Evolutionary conservation across 2,329 filamentous ascomycete genomes (phyloP).

Genomic region (Bipolaris zeicola): DNA sequence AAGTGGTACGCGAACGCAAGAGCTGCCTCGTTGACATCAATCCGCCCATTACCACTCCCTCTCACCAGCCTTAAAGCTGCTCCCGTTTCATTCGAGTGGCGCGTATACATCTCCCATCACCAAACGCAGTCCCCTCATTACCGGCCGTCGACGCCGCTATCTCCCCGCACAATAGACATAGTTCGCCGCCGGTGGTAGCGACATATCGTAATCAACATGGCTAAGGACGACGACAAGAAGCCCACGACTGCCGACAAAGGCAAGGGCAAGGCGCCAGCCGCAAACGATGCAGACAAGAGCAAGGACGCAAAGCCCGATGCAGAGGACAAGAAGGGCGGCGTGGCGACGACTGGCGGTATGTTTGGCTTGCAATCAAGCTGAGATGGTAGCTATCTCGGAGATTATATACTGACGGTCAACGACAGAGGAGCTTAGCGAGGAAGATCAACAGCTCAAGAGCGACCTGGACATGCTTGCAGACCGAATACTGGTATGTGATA

Average conservation of each 20-base stretch:
- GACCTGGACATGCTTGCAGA: slow-evolving; percentile 99
- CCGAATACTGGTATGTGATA: slow-evolving; percentile 73
- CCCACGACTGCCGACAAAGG: slow-evolving; percentile 87
- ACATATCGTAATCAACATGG: slow-evolving; percentile 66
- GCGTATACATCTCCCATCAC: slow-evolving; percentile 4
- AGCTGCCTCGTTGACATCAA: slow-evolving; percentile 42
- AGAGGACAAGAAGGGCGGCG: slow-evolving; percentile 79
- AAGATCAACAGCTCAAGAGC: slow-evolving; percentile 97
- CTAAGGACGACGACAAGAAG: slow-evolving; percentile 87
- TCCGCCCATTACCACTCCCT: slow-evolving; percentile 26
- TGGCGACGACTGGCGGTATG: slow-evolving; percentile 62
- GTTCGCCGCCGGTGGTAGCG: slow-evolving; percentile 46
- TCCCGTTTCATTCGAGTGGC: slow-evolving; percentile 11
- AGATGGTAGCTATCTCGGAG: slow-evolving; percentile 5
- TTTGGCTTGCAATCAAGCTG: slow-evolving; percentile 28
- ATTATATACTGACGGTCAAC: slow-evolving; percentile 42
- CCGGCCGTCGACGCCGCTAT: slow-evolving; percentile 18
- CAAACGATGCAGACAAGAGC: slow-evolving; percentile 63
- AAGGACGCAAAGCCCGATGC: slow-evolving; percentile 70
- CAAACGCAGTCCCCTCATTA: neutral
- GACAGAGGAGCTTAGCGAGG: slow-evolving; percentile 91
- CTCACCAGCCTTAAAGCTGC: slow-evolving; percentile 19
- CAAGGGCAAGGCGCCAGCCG: slow-evolving; percentile 86
- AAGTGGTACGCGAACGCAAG: slow-evolving; percentile 25
- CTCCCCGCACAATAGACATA: slow-evolving; percentile 21